Base-by-base conservation (phyloP, 257 asterid species). In the Paulownia fortunei region DNA sequence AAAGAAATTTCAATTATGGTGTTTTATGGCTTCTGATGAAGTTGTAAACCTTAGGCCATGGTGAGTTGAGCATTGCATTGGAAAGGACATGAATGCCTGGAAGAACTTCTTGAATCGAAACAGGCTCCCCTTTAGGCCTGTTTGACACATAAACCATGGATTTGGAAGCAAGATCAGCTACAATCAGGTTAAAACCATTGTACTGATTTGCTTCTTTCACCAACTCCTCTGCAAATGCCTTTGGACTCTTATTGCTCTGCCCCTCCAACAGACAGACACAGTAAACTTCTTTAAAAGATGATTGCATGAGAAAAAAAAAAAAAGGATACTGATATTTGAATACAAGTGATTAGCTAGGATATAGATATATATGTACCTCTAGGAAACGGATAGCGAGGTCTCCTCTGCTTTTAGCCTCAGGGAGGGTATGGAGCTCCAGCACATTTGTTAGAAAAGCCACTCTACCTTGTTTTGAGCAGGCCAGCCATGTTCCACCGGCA, bases 401-500 rank as follows among this genome's bases (percentile, higher is more conserved):
- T 46, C 97, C 97, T 73, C 97, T 76, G 76, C 85, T 88, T 67
- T 82, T 92, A 8, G 96, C 94, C 80, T 85, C 86, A 2, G 94
- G 90, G 58, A 70, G 78, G 0, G 82, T 60, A 16, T 87, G 84
- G 26, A 84, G 83, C 79, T 88, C 96, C 55, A 90, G 80, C 71
- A 92, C 96, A 79, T 92, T 92, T 7, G 96, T 92, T 21, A 90
- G 76, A 54, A 92, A 90, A 30, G 94, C 94, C 60, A 92, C 76
- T 59, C 86, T 70, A 0, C 97, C 97, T 3, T 82, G 72, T 54
- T 74, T 86, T 8, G 97, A 92, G 76, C 91, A 87, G 8, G 97
- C 97, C 47, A 92, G 73, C 96, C 97, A 90, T 34, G 96, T 90
- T 1, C 97, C 97, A 1, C 97, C 94, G 6, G 83, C 96, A 0